phyloP scores from a whole-genome alignment of 768 basidiomycete species.

The Russula abietina region DNA sequence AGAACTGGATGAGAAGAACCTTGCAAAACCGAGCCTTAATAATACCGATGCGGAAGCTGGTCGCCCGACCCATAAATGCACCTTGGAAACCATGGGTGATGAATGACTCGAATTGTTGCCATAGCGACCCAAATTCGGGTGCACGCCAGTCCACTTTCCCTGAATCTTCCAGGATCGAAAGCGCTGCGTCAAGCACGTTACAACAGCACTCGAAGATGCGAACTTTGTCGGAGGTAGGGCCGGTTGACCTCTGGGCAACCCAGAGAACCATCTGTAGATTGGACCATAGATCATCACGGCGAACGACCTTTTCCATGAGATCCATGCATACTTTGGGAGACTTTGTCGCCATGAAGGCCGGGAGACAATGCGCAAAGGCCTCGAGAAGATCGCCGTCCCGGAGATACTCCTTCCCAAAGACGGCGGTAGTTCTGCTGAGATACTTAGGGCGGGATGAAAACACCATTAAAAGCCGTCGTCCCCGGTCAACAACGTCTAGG shows the following conservation, averaged over 20 bases:
- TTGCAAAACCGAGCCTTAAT: conserved; percentile 5
- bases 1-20: not conserved
- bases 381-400: not conserved
- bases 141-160: conserved; percentile 6
- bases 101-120: conserved; percentile 22
- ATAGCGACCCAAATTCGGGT: conserved; percentile 15
- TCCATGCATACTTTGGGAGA: not conserved
- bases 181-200: conserved; percentile 1
- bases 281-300: conserved; percentile 8
- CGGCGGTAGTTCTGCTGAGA: not conserved
- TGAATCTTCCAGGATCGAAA: conserved; percentile 1
- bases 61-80: conserved; percentile 1
- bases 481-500: conserved; percentile 2
- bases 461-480: conserved; percentile 4
- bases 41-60: not conserved
- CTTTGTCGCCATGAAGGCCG: not conserved
- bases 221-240: conserved; percentile 3
- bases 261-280: conserved; percentile 9
- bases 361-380: conserved; percentile 7
- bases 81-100: conserved; percentile 1
- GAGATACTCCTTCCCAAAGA: conserved; percentile 10
- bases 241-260: not conserved
- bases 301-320: conserved; percentile 2
- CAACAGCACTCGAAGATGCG: conserved; percentile 4
- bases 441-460: not conserved